Percentiles rank a stretch among this genome's conserved stretches.
Evolutionary conservation across 768 basidiomycete genomes (phyloP).

Genomic region (Dentipellis sp.): DNA sequence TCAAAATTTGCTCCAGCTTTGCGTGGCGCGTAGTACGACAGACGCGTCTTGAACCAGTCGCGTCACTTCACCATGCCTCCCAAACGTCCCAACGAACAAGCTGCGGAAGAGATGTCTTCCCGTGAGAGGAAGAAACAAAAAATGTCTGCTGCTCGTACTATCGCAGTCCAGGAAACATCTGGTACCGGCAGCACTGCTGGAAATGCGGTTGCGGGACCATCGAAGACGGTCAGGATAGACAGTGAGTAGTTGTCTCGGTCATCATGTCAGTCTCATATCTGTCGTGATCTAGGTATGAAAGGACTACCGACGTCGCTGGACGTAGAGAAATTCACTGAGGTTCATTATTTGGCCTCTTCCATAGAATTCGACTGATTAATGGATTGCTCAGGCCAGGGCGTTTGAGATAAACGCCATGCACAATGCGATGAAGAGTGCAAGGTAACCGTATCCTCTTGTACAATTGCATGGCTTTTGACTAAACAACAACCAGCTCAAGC

Average conservation of each 20-base stretch:
- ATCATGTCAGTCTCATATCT: not conserved
- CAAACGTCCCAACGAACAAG: constrained; percentile 30
- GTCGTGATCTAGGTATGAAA: constrained; percentile 33
- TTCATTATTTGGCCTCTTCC: constrained; percentile 19
- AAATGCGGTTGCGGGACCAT: constrained; percentile 31
- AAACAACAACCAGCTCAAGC: constrained; percentile 28
- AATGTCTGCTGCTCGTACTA: constrained; percentile 52
- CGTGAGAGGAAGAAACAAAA: constrained; percentile 66
- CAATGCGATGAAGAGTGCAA: constrained; percentile 70
- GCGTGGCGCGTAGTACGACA: not conserved
- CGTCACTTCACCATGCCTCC: constrained; percentile 23
- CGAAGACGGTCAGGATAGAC: constrained; percentile 28
- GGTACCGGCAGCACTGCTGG: constrained; percentile 7
- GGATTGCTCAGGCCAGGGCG: constrained; percentile 53
- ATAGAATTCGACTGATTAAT: not conserved
- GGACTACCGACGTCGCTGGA: constrained; percentile 69
- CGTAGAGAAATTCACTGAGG: constrained; percentile 85
- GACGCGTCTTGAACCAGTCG: not conserved
- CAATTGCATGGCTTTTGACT: not conserved
- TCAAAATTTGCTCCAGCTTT: not conserved
- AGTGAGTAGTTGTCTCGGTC: constrained; percentile 26
- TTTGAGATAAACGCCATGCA: constrained; percentile 93
- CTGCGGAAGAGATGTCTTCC: constrained; percentile 19
- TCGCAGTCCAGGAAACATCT: constrained; percentile 42
- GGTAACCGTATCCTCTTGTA: constrained; percentile 29